A percentile compares a stretch with the other conserved stretches of the same genome.
Evolutionary conservation across 257 asterid species (phyloP).

Genomic region (Anisodus tanguticus): DNA sequence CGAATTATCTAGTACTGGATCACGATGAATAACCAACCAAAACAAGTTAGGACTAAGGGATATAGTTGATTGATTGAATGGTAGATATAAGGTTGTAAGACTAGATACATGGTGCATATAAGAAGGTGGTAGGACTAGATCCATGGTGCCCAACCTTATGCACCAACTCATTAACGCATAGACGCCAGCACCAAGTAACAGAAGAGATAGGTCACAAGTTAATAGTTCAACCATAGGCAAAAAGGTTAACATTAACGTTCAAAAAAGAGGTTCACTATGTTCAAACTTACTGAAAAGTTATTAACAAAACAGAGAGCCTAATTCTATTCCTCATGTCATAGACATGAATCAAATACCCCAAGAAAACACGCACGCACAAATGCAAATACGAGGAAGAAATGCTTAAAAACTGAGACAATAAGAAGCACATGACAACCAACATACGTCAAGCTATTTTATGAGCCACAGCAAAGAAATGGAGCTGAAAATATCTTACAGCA

Average conservation of each 20-base stretch:
- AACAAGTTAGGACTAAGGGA: no score
- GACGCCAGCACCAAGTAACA: background rate
- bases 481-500: slow-evolving; percentile 63
- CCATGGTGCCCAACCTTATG: no score
- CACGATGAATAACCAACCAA: no score
- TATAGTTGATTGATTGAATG: no score
- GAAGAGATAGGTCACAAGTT: background rate
- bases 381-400: background rate
- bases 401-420: background rate
- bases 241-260: no score
- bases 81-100: no score
- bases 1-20: no score
- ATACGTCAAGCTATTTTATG: background rate
- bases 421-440: background rate
- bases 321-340: background rate
- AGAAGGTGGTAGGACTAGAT: no score
- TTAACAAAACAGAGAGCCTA: background rate
- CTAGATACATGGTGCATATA: no score
- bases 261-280: background rate
- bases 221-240: background rate
- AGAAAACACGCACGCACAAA: background rate
- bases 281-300: background rate
- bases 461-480: background rate
- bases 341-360: background rate
- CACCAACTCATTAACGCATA: background rate